These are phyloP conservation scores for Hansenula lynferdii DNA, from an alignment of 1,139 yeast species.

Conservation along the genomic window DNA sequence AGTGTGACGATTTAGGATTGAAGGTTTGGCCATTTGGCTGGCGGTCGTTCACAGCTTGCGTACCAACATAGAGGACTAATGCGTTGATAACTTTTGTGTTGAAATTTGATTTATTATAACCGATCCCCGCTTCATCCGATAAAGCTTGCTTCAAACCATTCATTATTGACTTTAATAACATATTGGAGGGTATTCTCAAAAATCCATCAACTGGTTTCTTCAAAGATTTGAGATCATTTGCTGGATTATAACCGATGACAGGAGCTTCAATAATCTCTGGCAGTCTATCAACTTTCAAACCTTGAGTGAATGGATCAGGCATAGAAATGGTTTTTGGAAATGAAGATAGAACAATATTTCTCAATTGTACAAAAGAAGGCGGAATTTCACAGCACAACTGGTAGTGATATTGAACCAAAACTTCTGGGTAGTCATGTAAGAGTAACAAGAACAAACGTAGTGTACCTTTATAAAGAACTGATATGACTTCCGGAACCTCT, in stretches of 20 bases:
- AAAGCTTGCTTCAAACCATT: constrained; percentile 51
- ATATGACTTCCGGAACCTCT: constrained; percentile 56
- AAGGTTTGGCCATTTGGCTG: constrained; percentile 36
- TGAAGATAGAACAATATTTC: constrained; percentile 80
- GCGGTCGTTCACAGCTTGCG: constrained; percentile 63
- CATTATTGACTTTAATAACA: constrained; percentile 61
- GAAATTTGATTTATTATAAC: constrained; percentile 53
- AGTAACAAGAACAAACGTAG: constrained; percentile 74
- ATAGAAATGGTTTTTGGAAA: constrained; percentile 59
- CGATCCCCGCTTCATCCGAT: constrained; percentile 56
- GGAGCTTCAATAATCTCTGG: constrained; percentile 64
- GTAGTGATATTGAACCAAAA: constrained; percentile 77
- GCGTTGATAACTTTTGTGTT: constrained; percentile 70
- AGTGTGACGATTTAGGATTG: constrained; percentile 69
- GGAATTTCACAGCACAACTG: constrained; percentile 72
- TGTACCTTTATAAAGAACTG: constrained; percentile 83
- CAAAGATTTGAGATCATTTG: constrained; percentile 55
- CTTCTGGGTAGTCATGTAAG: constrained; percentile 85
- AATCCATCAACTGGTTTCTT: constrained; percentile 78
- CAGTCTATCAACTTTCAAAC: constrained; percentile 62
- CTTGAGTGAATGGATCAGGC: constrained; percentile 80
- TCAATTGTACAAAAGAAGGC: constrained; percentile 70
- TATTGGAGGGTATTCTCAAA: constrained; percentile 70
- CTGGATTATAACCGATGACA: constrained; percentile 51
- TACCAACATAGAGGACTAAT: constrained; percentile 75